phyloP scores from a whole-genome alignment of 2,329 filamentous ascomycete species.

The Drechslerella dactyloides region DNA sequence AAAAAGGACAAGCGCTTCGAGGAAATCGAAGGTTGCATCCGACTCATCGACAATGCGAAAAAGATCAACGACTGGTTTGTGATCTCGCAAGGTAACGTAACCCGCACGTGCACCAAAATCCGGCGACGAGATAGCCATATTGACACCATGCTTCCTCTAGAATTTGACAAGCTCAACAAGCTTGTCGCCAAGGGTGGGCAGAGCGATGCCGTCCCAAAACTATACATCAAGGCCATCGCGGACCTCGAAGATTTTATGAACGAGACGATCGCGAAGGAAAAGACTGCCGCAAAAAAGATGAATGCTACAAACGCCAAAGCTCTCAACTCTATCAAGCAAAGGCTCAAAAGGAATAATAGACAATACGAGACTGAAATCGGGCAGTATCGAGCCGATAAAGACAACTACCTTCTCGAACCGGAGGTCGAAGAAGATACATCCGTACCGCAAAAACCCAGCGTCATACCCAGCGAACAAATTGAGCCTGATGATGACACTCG shows the following conservation, averaged over 20 bases:
- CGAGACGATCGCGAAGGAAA: constrained; percentile 92
- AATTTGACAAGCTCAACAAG: constrained; percentile 92
- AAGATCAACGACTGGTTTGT: constrained; percentile 98
- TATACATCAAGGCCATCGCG: constrained; percentile 89
- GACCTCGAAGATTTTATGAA: constrained; percentile 94
- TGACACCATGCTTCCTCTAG: constrained; percentile 60
- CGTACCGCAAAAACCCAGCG: constrained; percentile 56
- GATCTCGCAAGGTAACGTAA: constrained; percentile 75
- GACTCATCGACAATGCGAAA: constrained; percentile 91
- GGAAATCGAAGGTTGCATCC: constrained; percentile 87
- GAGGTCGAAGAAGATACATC: constrained; percentile 72
- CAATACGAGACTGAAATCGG: constrained; percentile 89
- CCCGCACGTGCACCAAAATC: neutral
- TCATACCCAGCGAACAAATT: constrained; percentile 58
- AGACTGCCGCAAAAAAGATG: constrained; percentile 97
- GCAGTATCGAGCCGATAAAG: constrained; percentile 82
- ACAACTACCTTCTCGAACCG: constrained; percentile 83
- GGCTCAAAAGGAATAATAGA: constrained; percentile 98
- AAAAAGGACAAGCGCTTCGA: constrained; percentile 97
- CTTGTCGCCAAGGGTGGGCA: constrained; percentile 80
- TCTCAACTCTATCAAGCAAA: constrained; percentile 95
- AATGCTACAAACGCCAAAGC: constrained; percentile 93
- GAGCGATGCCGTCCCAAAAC: constrained; percentile 80
- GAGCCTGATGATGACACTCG: constrained; percentile 72
- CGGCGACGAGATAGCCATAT: constrained; percentile 22